Percentiles rank a stretch among this genome's conserved stretches.
phyloP scores from a whole-genome alignment of 345 rosid species.

The Gossypium anomalum region DNA sequence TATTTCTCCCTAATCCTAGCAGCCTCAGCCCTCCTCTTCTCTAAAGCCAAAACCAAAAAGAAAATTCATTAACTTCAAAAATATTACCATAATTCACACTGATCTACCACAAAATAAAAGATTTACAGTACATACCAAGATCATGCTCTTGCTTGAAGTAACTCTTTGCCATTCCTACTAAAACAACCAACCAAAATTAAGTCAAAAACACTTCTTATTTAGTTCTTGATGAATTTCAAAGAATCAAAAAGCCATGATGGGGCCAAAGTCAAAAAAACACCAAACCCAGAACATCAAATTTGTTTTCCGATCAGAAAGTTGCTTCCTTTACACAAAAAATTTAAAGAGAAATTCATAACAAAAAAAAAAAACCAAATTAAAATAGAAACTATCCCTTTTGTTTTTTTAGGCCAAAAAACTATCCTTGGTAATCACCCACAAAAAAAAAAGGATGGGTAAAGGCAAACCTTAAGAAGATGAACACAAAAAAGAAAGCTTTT shows the following conservation, averaged over 20 bases:
- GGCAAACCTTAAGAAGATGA: not conserved
- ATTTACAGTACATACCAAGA: constrained; percentile 42
- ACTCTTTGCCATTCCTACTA: constrained; percentile 69
- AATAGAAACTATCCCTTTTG: not conserved
- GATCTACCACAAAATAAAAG: not conserved
- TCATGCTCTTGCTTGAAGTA: constrained; percentile 95
- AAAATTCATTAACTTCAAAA: not conserved
- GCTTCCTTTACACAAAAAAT: not conserved
- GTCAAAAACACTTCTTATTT: not conserved
- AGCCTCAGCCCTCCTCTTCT: constrained; percentile 91
- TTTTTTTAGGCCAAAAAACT: not conserved
- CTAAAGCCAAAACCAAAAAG: constrained; percentile 35
- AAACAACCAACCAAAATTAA: constrained; percentile 15
- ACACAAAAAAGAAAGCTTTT: not conserved
- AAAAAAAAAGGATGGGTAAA: not conserved
- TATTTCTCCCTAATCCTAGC: constrained; percentile 93
- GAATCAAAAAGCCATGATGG: too few relatives aligned
- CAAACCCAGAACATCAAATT: not conserved
- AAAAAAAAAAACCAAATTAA: not conserved
- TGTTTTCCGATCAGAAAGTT: not conserved
- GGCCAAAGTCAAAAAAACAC: not conserved
- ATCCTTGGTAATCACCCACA: not conserved
- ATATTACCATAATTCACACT: not conserved
- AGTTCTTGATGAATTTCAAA: not conserved
- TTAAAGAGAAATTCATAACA: not conserved